Evolutionary conservation across 441 rosid species (phyloP).

Genomic region (Rhodomyrtus psidioides): DNA sequence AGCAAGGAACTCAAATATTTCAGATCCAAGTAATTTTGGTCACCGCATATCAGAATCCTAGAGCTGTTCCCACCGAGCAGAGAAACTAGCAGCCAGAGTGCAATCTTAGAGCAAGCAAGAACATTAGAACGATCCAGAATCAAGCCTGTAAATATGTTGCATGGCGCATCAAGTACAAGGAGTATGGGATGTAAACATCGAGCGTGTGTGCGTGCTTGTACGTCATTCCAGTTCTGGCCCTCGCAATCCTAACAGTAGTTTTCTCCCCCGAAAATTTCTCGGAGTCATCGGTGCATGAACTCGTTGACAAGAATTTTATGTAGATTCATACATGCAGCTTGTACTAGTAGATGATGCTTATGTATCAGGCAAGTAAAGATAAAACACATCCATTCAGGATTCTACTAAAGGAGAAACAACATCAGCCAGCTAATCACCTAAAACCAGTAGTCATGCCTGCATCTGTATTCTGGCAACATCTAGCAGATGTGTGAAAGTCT

Average conservation of each 20-base stretch:
- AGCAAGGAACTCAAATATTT: not conserved
- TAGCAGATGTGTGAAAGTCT: constrained; percentile 83
- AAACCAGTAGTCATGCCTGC: constrained; percentile 46
- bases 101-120: not conserved
- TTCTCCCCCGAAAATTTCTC: not conserved
- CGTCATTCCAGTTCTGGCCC: not conserved
- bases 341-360: not conserved
- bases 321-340: not conserved
- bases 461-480: constrained; percentile 96
- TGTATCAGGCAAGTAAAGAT: not conserved
- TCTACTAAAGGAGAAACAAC: not conserved
- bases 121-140: not conserved
- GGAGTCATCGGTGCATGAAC: not conserved
- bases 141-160: not conserved
- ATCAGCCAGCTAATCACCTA: not conserved
- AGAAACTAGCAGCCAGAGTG: not conserved
- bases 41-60: not conserved
- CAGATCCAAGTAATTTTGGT: not conserved
- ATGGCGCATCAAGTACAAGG: not conserved
- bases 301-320: not conserved
- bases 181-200: not conserved
- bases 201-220: no score
- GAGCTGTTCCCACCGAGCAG: not conserved
- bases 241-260: not conserved
- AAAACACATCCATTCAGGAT: not conserved